These are phyloP conservation scores for Oryza rufipogon DNA, from an alignment of 176 grass and related monocot genomes.

Conservation along the genomic window DNA sequence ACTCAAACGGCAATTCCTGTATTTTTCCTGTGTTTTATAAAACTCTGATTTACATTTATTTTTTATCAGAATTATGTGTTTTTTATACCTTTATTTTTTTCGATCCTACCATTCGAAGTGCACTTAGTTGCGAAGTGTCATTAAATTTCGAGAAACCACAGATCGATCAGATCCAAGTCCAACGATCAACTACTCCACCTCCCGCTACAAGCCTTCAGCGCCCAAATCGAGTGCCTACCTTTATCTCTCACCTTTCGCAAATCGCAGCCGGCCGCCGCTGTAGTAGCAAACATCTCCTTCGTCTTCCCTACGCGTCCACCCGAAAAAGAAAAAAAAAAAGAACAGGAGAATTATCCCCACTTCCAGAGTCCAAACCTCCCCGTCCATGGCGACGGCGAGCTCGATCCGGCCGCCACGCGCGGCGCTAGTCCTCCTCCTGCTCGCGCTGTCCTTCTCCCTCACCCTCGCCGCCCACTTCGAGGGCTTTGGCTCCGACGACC, in stretches of 20 bases:
- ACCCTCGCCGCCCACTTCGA: constrained; percentile 77
- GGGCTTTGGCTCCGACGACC: constrained; percentile 85
- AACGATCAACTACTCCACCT: constrained; percentile 28
- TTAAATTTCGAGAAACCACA: background rate
- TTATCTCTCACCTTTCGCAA: constrained; percentile 6
- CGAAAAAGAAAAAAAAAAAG: background rate
- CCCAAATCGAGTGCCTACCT: background rate
- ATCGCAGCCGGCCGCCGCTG: background rate
- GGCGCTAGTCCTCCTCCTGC: constrained; percentile 54
- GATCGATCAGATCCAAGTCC: constrained; percentile 20
- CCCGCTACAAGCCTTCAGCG: too few species aligned
- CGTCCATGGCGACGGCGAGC: constrained; percentile 67
- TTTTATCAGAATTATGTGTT: too few species aligned
- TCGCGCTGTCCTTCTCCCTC: constrained; percentile 53
- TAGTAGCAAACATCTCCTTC: constrained; percentile 9
- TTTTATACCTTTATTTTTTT: too few species aligned
- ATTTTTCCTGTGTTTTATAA: too few species aligned
- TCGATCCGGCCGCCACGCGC: constrained; percentile 52
- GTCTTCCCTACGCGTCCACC: constrained; percentile 5
- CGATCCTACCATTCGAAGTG: too few species aligned
- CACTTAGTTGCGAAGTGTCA: too few species aligned
- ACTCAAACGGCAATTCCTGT: too few species aligned
- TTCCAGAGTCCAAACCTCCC: background rate
- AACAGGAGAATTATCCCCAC: background rate
- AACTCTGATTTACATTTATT: too few species aligned